Evolutionary conservation across 306 rosid genomes (phyloP).

Genomic region (Ochetophila trinervis): DNA sequence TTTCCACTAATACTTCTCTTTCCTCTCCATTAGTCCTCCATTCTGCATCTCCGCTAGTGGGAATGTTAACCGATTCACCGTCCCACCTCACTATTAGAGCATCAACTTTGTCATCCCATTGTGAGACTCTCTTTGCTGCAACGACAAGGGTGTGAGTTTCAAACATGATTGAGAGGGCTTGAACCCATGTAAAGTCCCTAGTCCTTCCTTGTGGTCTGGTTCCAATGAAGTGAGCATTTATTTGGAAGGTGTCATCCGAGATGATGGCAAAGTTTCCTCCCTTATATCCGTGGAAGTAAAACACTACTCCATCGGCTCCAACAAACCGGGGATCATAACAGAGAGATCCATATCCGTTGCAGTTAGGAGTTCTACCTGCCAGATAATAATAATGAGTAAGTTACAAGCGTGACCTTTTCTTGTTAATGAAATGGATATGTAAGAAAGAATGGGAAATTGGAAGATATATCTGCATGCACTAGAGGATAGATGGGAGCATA

Average conservation of each 20-base stretch:
- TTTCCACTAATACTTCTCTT: conserved; percentile 58
- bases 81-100: conserved; percentile 60
- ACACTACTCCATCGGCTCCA: conserved; percentile 82
- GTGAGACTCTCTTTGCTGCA: conserved; percentile 57
- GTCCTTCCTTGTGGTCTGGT: conserved; percentile 69
- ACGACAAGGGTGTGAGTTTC: conserved; percentile 65
- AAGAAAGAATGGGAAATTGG: not conserved
- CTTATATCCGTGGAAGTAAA: conserved; percentile 79
- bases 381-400: not conserved
- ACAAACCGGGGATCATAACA: conserved; percentile 82
- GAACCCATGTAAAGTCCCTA: conserved; percentile 84
- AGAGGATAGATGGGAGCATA: too few relatives aligned
- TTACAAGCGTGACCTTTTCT: not conserved
- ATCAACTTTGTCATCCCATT: conserved; percentile 57
- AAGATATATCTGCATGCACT: too few relatives aligned
- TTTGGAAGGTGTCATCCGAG: conserved; percentile 59
- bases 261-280: conserved; percentile 68
- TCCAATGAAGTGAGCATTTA: conserved; percentile 77
- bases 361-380: conserved; percentile 61
- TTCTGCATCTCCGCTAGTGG: conserved; percentile 54
- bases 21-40: conserved; percentile 46
- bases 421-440: not conserved
- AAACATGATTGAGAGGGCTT: conserved; percentile 62
- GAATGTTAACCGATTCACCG: conserved; percentile 36
- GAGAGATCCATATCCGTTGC: conserved; percentile 70